A percentile compares a stretch with the other conserved stretches of the same genome.
Conservation (phyloP, 345 rosid genomes). For the Aegle marmelos region DNA sequence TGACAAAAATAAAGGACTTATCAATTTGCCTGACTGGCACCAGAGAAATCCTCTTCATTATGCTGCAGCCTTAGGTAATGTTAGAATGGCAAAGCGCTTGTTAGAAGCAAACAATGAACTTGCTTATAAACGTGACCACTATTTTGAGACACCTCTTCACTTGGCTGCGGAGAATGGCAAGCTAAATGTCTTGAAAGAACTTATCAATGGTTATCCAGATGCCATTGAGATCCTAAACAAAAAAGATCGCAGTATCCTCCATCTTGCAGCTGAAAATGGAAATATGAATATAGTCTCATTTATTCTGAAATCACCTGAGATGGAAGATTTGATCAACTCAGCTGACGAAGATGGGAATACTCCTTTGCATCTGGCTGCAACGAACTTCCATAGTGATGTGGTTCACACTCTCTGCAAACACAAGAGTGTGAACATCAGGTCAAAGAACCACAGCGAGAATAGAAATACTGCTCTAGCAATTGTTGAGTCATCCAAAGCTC, state of each 20-base stretch:
- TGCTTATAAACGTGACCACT: not conserved
- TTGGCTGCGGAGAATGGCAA: not conserved
- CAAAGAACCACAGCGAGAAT: not conserved
- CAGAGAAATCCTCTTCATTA: not conserved
- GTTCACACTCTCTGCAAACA: not conserved
- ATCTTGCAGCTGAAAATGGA: not conserved
- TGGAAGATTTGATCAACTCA: not conserved
- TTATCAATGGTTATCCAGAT: not conserved
- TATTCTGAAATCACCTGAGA: not conserved
- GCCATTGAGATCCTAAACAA: not conserved
- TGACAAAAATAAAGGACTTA: not conserved
- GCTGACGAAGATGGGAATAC: constrained; percentile 1
- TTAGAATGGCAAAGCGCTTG: not conserved
- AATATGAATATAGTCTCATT: not conserved
- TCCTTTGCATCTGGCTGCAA: constrained; percentile 1
- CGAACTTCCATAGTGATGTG: not conserved
- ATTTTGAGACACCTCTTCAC: constrained; percentile 2
- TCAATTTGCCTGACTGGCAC: not conserved
- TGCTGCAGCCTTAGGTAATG: not conserved
- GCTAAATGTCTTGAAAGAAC: not conserved
- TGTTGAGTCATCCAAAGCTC: not conserved
- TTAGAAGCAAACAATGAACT: not conserved
- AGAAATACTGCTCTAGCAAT: not conserved
- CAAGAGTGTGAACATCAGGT: not conserved
- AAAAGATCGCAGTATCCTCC: not conserved